These are phyloP conservation scores for Aspergillus bridgeri DNA, from an alignment of 495 filamentous ascomycete genomes.

Conservation along the genomic window DNA sequence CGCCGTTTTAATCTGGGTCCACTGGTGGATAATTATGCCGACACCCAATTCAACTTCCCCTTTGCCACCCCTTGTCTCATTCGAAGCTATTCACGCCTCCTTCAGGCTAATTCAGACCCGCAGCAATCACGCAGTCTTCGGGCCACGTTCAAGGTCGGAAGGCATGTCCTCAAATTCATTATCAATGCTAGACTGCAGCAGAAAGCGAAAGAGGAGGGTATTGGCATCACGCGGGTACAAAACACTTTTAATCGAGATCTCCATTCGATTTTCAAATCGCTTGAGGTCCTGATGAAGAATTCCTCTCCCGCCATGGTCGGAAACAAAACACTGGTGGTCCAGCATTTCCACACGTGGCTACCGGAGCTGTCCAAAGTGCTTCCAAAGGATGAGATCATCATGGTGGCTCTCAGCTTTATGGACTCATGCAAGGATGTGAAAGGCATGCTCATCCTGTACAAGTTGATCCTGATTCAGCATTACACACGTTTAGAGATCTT, in stretches of 20 bases:
- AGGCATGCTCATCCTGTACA: constrained; percentile 92
- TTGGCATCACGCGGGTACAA: constrained; percentile 76
- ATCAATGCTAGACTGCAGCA: constrained; percentile 84
- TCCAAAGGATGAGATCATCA: constrained; percentile 76
- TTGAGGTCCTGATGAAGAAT: constrained; percentile 86
- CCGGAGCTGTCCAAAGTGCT: constrained; percentile 79
- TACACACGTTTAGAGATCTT: constrained; percentile 79
- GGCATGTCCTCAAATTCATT: constrained; percentile 92
- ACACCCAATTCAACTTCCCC: constrained; percentile 85
- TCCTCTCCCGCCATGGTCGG: constrained; percentile 80
- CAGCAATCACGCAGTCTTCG: constrained; percentile 80
- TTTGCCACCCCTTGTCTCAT: constrained; percentile 92
- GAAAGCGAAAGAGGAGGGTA: constrained; percentile 80
- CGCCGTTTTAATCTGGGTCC: constrained; percentile 87
- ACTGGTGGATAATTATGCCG: constrained; percentile 87
- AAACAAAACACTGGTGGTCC: constrained; percentile 90
- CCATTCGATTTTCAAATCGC: constrained; percentile 79
- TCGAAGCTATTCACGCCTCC: constrained; percentile 75
- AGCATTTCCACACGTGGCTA: constrained; percentile 95
- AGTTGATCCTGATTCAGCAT: constrained; percentile 87
- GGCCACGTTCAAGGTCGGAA: constrained; percentile 91
- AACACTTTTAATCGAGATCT: constrained; percentile 81
- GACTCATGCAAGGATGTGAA: constrained; percentile 84
- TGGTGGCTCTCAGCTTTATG: constrained; percentile 90
- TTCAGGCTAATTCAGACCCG: constrained; percentile 73